Conservation (phyloP, 2,329 filamentous ascomycete species). For the Cytospora chrysosperma region DNA sequence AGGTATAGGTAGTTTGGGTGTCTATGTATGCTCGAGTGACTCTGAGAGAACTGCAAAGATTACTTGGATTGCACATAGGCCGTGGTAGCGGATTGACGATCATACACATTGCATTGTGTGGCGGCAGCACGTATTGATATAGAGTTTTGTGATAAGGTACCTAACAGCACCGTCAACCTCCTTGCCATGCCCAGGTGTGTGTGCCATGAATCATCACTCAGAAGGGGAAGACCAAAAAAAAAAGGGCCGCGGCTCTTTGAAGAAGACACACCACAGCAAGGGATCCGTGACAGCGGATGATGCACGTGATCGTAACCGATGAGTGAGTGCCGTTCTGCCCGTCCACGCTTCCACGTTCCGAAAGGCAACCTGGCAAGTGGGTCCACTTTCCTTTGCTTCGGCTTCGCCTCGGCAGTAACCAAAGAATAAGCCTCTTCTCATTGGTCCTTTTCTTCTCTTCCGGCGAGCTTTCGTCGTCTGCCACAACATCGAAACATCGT, state of each 20-base stretch:
- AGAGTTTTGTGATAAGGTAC: too few relatives aligned
- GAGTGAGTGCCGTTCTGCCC: too few relatives aligned
- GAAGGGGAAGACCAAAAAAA: too few relatives aligned
- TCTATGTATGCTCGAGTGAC: too few relatives aligned
- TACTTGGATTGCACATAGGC: too few relatives aligned
- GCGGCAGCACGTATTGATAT: too few relatives aligned
- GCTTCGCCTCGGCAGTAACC: conserved; percentile 18
- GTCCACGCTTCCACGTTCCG: background rate
- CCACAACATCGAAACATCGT: conserved; percentile 32
- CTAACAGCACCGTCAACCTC: background rate
- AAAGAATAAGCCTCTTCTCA: conserved; percentile 29
- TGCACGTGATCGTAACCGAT: conserved; percentile 9
- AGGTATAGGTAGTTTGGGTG: too few relatives aligned
- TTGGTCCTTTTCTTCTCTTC: conserved; percentile 35
- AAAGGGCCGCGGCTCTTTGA: too few relatives aligned
- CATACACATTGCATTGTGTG: too few relatives aligned
- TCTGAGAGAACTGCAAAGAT: too few relatives aligned
- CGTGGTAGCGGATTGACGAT: too few relatives aligned
- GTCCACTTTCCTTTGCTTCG: background rate
- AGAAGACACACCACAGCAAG: too few relatives aligned
- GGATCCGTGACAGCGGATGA: background rate
- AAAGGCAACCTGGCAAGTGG: background rate
- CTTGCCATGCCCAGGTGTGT: background rate
- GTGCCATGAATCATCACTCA: conserved; percentile 22
- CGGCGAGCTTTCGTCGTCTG: conserved; percentile 25